Conservation (phyloP, 2,329 filamentous ascomycete species). For the Xylaria sp. region DNA sequence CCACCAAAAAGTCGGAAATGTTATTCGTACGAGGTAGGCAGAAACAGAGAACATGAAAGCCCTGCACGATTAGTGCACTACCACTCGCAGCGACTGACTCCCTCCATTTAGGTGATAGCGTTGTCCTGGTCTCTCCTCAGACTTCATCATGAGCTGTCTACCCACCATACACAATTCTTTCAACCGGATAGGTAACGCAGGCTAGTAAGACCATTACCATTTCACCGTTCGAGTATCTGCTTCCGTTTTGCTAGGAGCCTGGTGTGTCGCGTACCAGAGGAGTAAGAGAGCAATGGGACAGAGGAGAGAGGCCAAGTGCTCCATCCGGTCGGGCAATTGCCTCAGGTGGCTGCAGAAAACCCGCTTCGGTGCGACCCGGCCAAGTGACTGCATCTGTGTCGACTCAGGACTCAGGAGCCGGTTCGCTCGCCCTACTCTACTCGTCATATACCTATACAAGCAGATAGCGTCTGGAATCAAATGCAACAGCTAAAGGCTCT, state of each 20-base stretch:
- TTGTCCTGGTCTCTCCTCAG: slow-evolving; percentile 38
- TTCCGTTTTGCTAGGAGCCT: neutral
- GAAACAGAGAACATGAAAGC: neutral
- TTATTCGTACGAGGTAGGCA: slow-evolving; percentile 92
- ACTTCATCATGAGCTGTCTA: slow-evolving; percentile 33
- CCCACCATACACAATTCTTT: neutral
- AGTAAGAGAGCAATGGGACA: neutral
- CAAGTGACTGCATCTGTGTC: neutral
- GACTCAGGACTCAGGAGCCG: neutral
- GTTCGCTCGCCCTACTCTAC: neutral
- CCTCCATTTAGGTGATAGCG: slow-evolving; percentile 34
- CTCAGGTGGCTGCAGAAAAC: neutral
- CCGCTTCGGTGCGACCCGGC: neutral
- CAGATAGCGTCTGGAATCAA: neutral
- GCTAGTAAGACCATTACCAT: neutral
- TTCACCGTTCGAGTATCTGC: neutral
- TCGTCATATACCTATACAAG: neutral
- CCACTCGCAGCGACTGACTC: slow-evolving; percentile 22
- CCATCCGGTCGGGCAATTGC: neutral
- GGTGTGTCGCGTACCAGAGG: neutral
- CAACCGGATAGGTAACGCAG: neutral
- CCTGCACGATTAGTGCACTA: neutral
- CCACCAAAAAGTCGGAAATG: slow-evolving; percentile 99
- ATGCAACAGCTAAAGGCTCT: neutral
- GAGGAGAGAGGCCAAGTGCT: neutral